Base-by-base conservation (phyloP, 768 basidiomycete species). In the Leccinum ochraceum region DNA sequence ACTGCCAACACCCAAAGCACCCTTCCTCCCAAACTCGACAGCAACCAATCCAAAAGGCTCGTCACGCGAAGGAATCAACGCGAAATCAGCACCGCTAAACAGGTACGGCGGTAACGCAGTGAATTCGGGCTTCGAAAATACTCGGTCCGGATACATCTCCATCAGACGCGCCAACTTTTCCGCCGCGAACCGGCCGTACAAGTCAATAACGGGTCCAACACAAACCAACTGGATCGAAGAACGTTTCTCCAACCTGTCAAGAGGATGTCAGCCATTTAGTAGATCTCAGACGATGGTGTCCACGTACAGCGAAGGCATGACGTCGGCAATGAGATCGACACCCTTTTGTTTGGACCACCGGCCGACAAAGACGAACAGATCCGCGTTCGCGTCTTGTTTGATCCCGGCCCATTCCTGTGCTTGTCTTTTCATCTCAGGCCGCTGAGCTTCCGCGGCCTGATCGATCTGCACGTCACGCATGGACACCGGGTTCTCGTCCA, bases 291-390 rank as follows among this genome's bases (percentile, higher is more conserved):
- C 24, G 17, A 22, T 20, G 10, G n/a, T 11, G 3, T 14, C 9
- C 13, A 83, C 90, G 67, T 70, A 92, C 87, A 97, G 70, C 3
- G 85, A 82, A 24, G 94, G 95, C 91, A 97, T 92, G 63, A 97
- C 88, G 75, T 97, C 95, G 9, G 95, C 95, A 65, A 97, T 97
- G 48, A 97, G 79, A 77, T 97, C 95, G n/a, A 97, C 94, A 76
- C 92, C 95, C 76, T 97, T 97, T 75, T 97, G 95, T 75, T 96
- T 97, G 6, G 95, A 97, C 95, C 95, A 97, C 63, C 95, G 89
- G 71, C 95, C 95, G 64, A 97, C 95, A 75, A 97, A 96, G 63
- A 97, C 95, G 71, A 97, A 96, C 52, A 97, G 74, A 72, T 95
- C 93, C 2, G 94, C 86, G 44, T 91, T 78, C 1, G 95, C 89